Evolutionary conservation across 176 grass and related monocot genomes (phyloP).

Genomic region (Leersia perrieri): DNA sequence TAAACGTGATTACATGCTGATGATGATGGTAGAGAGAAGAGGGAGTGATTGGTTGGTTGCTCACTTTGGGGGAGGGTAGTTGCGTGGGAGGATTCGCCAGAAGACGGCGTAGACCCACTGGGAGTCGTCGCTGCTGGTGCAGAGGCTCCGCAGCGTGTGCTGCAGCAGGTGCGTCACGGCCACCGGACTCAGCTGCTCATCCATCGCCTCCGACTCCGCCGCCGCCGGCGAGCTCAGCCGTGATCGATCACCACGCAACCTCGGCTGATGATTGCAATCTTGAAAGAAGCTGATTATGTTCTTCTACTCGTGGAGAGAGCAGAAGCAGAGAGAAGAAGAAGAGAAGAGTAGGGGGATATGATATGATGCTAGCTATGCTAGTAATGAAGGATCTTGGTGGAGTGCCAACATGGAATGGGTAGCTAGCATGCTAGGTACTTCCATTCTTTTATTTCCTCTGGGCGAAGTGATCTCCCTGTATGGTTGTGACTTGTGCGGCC

Average conservation of each 20-base stretch:
- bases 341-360: not conserved
- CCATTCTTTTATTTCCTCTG: not conserved
- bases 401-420: not conserved
- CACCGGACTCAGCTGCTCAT: slow-evolving; percentile 81
- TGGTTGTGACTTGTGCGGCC: slow-evolving; percentile 52
- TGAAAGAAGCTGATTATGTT: not conserved
- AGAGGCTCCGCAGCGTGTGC: slow-evolving; percentile 90
- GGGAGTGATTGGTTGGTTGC: not conserved
- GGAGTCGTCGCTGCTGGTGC: slow-evolving; percentile 55
- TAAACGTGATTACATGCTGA: not conserved
- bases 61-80: slow-evolving; percentile 90
- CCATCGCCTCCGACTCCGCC: slow-evolving; percentile 41
- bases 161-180: slow-evolving; percentile 88
- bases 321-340: not conserved
- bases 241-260: not conserved
- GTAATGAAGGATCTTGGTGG: slow-evolving; percentile 10
- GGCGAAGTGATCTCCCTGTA: slow-evolving; percentile 21
- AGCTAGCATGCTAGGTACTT: not conserved
- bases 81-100: slow-evolving; percentile 85
- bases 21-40: not conserved
- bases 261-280: not conserved
- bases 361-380: not conserved
- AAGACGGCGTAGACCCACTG: slow-evolving; percentile 94
- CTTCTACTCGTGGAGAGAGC: not conserved
- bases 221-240: not conserved